Conservation (phyloP, 306 rosid genomes). For the Trifolium dubium region DNA sequence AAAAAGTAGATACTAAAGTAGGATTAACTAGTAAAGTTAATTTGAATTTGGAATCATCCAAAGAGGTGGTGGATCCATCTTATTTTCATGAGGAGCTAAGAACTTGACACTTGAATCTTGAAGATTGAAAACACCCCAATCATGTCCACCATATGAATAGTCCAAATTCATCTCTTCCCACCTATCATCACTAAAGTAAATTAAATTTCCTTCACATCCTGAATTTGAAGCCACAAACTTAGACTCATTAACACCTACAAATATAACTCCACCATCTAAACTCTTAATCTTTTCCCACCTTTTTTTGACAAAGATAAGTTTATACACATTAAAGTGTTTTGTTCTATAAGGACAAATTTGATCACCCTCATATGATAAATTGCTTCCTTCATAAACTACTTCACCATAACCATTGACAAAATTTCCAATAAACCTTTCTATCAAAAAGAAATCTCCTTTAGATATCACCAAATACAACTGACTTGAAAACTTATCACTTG, state of each 20-base stretch:
- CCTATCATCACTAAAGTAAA: slow-evolving; percentile 36
- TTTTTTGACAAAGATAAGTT: background rate
- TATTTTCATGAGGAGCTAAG: background rate
- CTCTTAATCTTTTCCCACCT: slow-evolving; percentile 12
- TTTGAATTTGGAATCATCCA: slow-evolving; percentile 17
- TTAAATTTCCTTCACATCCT: slow-evolving; percentile 4
- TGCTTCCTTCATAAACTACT: no score
- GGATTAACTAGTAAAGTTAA: background rate
- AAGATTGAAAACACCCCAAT: slow-evolving; percentile 33
- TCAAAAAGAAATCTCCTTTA: no score
- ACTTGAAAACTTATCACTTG: no score
- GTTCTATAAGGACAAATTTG: background rate
- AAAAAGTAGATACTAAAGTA: background rate
- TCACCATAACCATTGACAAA: no score
- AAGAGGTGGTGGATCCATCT: slow-evolving; percentile 25
- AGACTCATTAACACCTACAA: slow-evolving; percentile 37
- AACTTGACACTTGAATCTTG: slow-evolving; percentile 6
- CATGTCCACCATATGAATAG: slow-evolving; percentile 2
- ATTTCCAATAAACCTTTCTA: no score
- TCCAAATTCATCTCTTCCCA: slow-evolving; percentile 33
- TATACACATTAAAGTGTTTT: slow-evolving; percentile 20
- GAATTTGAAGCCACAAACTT: background rate
- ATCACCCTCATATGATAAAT: no score
- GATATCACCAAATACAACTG: no score
- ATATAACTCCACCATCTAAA: slow-evolving; percentile 8